Evolutionary conservation across 192 early-diverging fungal species (phyloP).

Genomic region (Thoreauomyces humboldtii): DNA sequence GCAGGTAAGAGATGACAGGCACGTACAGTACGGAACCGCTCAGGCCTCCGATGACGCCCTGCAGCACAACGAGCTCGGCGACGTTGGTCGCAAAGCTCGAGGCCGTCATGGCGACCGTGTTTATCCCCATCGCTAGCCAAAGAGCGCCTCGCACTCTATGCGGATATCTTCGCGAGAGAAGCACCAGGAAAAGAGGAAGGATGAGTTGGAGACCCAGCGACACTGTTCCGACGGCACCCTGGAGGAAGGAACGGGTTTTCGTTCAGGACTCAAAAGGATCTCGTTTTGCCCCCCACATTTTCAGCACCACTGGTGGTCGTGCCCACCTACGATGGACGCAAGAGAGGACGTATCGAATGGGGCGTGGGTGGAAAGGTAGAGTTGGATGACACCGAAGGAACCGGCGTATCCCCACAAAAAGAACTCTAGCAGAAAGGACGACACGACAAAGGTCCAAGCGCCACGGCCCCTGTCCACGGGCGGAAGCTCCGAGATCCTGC

Average conservation of each 20-base stretch:
- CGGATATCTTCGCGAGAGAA: neutral
- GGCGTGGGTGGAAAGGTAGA: neutral
- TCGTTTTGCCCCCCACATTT: no score
- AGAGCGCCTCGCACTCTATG: neutral
- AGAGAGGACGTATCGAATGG: neutral
- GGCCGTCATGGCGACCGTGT: neutral
- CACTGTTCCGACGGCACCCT: neutral
- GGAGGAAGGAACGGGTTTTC: no score
- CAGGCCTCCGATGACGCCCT: neutral
- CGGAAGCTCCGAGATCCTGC: neutral
- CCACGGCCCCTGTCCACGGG: neutral
- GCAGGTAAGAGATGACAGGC: neutral
- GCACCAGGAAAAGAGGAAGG: neutral
- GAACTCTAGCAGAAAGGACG: neutral
- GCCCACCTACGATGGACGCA: conserved; percentile 1
- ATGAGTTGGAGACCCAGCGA: neutral
- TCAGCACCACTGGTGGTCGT: no score
- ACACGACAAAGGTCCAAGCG: neutral
- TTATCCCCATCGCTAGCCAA: neutral
- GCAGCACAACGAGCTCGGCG: neutral
- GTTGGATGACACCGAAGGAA: neutral
- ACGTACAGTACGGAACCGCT: neutral
- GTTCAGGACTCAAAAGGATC: no score
- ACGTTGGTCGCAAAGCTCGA: neutral
- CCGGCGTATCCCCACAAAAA: neutral